Evolutionary conservation across 2,329 filamentous ascomycete genomes (phyloP).

Genomic region (Bipolaris zeicola): DNA sequence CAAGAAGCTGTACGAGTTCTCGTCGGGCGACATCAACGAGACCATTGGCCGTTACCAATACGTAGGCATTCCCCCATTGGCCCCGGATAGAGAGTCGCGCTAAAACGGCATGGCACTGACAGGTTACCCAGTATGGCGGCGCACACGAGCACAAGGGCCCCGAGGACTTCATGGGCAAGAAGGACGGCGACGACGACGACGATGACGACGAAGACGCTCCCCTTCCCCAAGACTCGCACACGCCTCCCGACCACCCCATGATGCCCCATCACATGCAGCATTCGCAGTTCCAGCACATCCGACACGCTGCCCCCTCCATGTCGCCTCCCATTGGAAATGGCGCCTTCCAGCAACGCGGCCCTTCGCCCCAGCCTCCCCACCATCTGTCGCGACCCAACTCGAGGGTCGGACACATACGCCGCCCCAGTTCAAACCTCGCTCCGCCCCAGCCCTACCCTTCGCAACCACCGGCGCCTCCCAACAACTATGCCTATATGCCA

Average conservation of each 20-base stretch:
- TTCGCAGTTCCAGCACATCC: constrained; percentile 75
- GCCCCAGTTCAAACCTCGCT: constrained; percentile 74
- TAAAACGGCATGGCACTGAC: constrained; percentile 34
- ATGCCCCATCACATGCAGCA: constrained; percentile 55
- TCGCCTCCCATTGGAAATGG: constrained; percentile 83
- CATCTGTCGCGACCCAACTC: constrained; percentile 75
- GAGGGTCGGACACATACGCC: constrained; percentile 72
- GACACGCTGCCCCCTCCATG: constrained; percentile 80
- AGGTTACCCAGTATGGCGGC: constrained; percentile 73
- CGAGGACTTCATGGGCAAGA: constrained; percentile 83
- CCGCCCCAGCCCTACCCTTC: constrained; percentile 67
- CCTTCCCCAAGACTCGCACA: constrained; percentile 70
- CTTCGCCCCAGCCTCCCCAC: constrained; percentile 79
- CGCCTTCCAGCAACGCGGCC: constrained; percentile 73
- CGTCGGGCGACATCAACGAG: constrained; percentile 89
- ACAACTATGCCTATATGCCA: constrained; percentile 82
- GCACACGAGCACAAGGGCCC: constrained; percentile 97
- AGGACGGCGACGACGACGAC: constrained; percentile 75
- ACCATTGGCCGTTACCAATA: constrained; percentile 88
- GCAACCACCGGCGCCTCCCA: constrained; percentile 64
- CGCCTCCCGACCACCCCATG: constrained; percentile 66
- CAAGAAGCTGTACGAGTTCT: constrained; percentile 99
- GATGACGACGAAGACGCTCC: constrained; percentile 76
- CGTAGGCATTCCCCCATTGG: constrained; percentile 61
- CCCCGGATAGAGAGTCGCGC: constrained; percentile 14